Evolutionary conservation across 768 basidiomycete genomes (phyloP), one percentile per base, ranked within the genome.

Genomic region (Boletus subparvulus): DNA sequence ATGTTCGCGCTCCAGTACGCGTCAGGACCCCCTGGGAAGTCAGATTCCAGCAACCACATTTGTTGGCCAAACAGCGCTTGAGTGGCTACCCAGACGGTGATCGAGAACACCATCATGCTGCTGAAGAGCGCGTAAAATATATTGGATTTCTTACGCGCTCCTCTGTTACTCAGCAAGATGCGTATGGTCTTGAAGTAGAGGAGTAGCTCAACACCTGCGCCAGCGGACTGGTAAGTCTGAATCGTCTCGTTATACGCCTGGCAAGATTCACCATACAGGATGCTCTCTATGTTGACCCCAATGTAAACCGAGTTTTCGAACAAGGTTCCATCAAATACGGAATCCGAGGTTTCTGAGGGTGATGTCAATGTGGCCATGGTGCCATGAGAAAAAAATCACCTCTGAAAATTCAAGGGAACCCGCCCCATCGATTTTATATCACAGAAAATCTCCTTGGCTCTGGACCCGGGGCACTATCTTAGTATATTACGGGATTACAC

Each of bases 21-120:
- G 4, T 59, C 54, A 16, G 68, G 66, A 3, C 77, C 77, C 0
- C 75, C 75, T 13, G 75, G 73, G 42, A 66, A 74, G n/a, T 65
- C 32, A 0, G 59, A 32, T 16, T 75, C 51, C 1, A 67, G 40
- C 16, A 78, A 59, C 78, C 78, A 79, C 63, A 75, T 70, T n/a
- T 69, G 49, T 54, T 72, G 60, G 3, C 69, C 64, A 30, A 74
- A 69, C 4, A 71, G 17, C 3, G 45, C 46, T 3, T 50, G n/a
- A 3, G 58, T 52, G 16, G 58, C 61, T 19, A 73, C 52, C 56
- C 69, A 73, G 19, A 75, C 49, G 0, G 75, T 72, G 65, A 66
- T 60, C 19, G 65, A 63, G 26, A 73, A 50, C 3, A 73, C 21
- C 58, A 72, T 62, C 14, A 54, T 26, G 36, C 10, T 70, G 39